Evolutionary conservation across 1,284 basidiomycete genomes (phyloP), one percentile per base, ranked within the genome.

Genomic region (Malassezia caprae): DNA sequence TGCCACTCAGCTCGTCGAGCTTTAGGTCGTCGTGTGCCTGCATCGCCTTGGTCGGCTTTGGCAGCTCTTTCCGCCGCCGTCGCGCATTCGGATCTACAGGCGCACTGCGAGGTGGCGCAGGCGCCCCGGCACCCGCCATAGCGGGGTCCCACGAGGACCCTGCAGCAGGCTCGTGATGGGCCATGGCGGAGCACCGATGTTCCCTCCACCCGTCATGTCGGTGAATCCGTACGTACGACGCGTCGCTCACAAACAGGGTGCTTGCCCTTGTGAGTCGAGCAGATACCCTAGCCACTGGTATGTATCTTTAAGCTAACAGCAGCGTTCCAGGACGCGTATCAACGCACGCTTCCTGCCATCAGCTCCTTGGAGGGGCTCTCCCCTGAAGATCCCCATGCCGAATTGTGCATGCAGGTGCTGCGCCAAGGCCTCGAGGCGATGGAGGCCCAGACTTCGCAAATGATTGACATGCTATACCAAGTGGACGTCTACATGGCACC

Each of bases 1-100:
- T 72, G 31, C 67, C 67, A 23, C 65, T 40, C 43, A 72, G 65
- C 39, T 63, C 60, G 7, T 66, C 67, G 12, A 73, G 52, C n/a
- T 58, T 61, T 23, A 73, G 62, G 13, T 66, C 63, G 3, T 42
- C 54, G 8, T 61, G 63, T 26, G 61, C 59, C 47, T 72, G 59
- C 56, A 72, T 62, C 17, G 58, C 43, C 24, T 65, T 57, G 15
- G 70, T 70, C 7, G 71, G 68, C 48, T 69, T 65, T 13, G 67
- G 65, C 15, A 60, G 46, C 17, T 65, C 63, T 31, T 62, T 51
- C n/a, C 62, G 63, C 42, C 62, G 52, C 10, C 64, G 51, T 12
- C 59, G 48, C 8, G 71, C 63, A 24, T 55, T 58, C n/a, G 64
- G 52, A 10, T 66, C 70, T 52, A 65, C 51, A 24, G 41, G 24